Base-by-base conservation (phyloP, 495 filamentous ascomycete genomes). In the Penicillium psychrofluorescens region DNA sequence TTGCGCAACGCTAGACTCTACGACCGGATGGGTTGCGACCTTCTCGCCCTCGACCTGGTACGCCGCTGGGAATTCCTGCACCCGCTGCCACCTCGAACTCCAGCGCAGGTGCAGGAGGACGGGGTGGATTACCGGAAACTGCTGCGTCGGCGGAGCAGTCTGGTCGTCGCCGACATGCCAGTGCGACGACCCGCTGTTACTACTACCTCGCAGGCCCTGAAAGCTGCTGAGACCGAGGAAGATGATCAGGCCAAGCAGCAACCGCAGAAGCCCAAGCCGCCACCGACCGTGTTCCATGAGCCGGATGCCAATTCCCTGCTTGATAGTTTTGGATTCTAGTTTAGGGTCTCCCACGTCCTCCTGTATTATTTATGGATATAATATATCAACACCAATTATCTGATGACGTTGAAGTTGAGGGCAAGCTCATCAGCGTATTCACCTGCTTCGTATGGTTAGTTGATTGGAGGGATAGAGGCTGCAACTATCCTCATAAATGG, bases 1-100 rank as follows among this genome's bases (percentile, higher is more conserved):
- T 61, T 95, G 22, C 87, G 94, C 52, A 95, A 85, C 39, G 91
- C 91, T 8, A 72, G 86, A 29, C 70, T 95, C 5, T 95, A 97
- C 53, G 83, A 88, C 58, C 80, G 94, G 1, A 97, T 97, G 94
- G 92, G 92, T 10, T 95, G 92, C 54, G 91, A 95, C 58, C 54
- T 95, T n/a, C 77, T 96, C 2, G 92, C 94, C 9, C 67, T 98
- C 9, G 88, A 95, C 51, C 53, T 68, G 49, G 86, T 90, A 7
- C 78, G 84, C 6, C 89, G 86, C 54, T 96, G 90, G 90, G 84
- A 90, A 54, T 95, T 95, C 66, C 69, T 95, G 36, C 66, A 53
- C 35, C 50, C 36, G 10, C 59, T 59, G 6, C 59, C 78, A 1
- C 36, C 49, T 53, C 14, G 53, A 50, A 15, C 45, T 50, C 36